Base-by-base conservation (phyloP, 805 yeast genomes). In the Metschnikowia similis region DNA sequence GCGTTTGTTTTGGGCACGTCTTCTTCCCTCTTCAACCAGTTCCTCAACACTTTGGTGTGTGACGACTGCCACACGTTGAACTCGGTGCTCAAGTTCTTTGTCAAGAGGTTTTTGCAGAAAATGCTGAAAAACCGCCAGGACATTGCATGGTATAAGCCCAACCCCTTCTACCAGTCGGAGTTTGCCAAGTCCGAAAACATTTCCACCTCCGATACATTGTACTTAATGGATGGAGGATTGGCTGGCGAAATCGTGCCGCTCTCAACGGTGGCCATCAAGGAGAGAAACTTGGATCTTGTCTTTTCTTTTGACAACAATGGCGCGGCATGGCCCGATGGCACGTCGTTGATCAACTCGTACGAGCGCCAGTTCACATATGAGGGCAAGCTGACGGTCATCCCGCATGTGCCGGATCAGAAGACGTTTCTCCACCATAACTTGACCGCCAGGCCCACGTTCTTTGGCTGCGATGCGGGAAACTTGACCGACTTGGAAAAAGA, bases 381-480 rank as follows among this genome's bases (percentile, higher is more conserved):
- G 56, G 84, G 84, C 29, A 73, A 77, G 54, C 80, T 81, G 45
- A 79, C 87, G 28, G 72, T 84, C 2, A 87, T 86, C 76, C 96
- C 96, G 8, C 80, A 85, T 57, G 91, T 89, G 48, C 96, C 96
- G 10, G 91, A 82, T 63, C 69, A 64, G 28, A 67, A 75, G 40
- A 77, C 90, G 0, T 85, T 88, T 65, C 61, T 80, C 27, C 75
- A 77, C 51, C 58, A 70, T 55, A 85, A 85, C 50, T 72, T 88
- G 54, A 84, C 88, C 13, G 72, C 83, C 8, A 77, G 69, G 52
- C 96, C 96, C 45, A 75, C 85, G 0, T 89, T 89, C 70, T 89
- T 89, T 64, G 96, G 96, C 32, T 89, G 96, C 67, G 78, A 86
- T 61, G 76, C 87, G 4, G 56, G 67, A 1, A 85, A 87, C 61